A percentile compares a stretch with the other conserved stretches of the same genome.
phyloP scores from a whole-genome alignment of 1,284 basidiomycete genomes.

The Melampsora larici-populina region DNA sequence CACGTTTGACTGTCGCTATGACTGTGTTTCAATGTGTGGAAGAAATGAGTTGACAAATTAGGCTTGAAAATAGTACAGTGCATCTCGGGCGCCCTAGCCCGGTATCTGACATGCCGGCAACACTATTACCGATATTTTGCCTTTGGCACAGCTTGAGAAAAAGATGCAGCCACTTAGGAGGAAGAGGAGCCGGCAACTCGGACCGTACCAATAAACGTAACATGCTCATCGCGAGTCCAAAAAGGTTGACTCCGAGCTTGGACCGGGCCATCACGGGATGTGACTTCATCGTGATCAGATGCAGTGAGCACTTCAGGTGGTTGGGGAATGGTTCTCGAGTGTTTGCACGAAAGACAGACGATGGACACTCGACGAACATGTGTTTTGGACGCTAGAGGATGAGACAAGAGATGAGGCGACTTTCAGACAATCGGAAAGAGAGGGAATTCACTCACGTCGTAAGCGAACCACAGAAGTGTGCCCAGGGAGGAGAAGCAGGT shows the following conservation, averaged over 20 bases:
- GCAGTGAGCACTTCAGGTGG: slow-evolving; percentile 9
- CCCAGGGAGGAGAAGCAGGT: slow-evolving; percentile 21
- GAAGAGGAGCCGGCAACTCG: no score
- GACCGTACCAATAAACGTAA: slow-evolving; percentile 18
- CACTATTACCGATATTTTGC: no score
- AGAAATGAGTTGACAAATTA: no score
- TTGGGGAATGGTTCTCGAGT: slow-evolving; percentile 11
- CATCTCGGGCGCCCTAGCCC: no score
- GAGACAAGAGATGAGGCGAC: no score
- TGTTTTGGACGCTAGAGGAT: slow-evolving; percentile 6
- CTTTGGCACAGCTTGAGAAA: no score
- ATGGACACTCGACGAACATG: slow-evolving; percentile 16
- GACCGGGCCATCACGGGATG: not conserved
- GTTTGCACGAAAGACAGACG: slow-evolving; percentile 10
- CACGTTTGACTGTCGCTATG: no score
- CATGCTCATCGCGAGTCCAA: slow-evolving; percentile 28
- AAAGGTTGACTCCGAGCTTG: slow-evolving; percentile 5
- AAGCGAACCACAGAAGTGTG: slow-evolving; percentile 12
- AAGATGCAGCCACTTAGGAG: no score
- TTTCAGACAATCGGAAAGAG: not conserved
- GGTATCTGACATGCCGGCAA: no score
- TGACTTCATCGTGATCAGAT: not conserved
- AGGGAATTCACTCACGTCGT: slow-evolving; percentile 3
- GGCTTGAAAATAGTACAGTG: no score
- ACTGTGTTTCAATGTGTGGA: no score